Base-by-base conservation (phyloP, 2,329 filamentous ascomycete genomes). In the Phialophora macrospora region DNA sequence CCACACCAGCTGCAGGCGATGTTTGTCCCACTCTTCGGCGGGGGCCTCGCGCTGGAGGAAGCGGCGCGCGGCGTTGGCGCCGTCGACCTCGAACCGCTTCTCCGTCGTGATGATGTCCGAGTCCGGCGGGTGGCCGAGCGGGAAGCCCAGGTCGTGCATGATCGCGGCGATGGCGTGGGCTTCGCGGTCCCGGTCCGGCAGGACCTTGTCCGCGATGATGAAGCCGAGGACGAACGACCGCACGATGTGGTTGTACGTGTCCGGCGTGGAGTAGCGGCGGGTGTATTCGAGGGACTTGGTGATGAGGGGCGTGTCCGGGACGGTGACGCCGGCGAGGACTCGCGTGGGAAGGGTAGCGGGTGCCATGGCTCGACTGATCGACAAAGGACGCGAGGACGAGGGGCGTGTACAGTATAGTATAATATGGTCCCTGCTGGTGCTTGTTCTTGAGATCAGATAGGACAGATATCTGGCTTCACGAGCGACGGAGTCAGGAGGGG, bases 61-160 rank as follows among this genome's bases (percentile, higher is more conserved):
- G 0, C 76, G 71, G 0, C 79, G 72, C 1, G 81, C 80, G 2
- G 75, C 79, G 63, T 80, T 77, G 11, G 81, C 82, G 14, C 81
- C 78, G 67, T 84, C 82, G 28, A 84, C 80, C 65, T 84, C 82
- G 71, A 84, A 84, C 7, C 81, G 76, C 34, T 79, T 80, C 72
- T 83, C 80, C 1, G 71, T 49, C 54, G 77, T 80, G 17, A 82
- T 68, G n/a, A 80, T 61, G 34, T 73, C 70, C 7, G 73, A 73
- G 5, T 72, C 75, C 22, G 51, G 46, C 12, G 65, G 62, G 41
- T 67, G 65, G 46, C 56, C 62, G 12, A 70, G 71, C 59, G 77
- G 77, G 77, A 77, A 81, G 17, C 79, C 72, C 8, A 74, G 67
- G 55, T 74, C 73, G 60, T 75, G 73, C 38, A 72, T 62, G 57